Evolutionary conservation across 495 filamentous ascomycete genomes (phyloP), one percentile per base, ranked within the genome.

Genomic region (Neurospora cerealis): DNA sequence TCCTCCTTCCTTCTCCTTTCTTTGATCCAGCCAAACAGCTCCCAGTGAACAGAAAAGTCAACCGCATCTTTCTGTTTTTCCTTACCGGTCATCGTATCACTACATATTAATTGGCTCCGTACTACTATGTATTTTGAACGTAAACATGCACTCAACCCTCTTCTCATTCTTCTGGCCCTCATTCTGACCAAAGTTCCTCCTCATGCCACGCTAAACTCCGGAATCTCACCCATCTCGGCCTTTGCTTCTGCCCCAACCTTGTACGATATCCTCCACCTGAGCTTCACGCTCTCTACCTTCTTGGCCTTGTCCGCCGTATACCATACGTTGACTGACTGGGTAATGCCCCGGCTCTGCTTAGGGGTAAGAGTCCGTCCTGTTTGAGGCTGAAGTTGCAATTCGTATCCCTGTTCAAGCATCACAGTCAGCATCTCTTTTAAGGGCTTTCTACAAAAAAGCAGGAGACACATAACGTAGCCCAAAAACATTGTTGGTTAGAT

Each of bases 251-350:
- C 84, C 2, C 88, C 93, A 4, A 96, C 79, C 78, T 87, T 89
- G 82, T 98, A 98, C 19, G 89, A 87, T 11, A 91, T 91, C 78
- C 93, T 92, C 93, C 94, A 99, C 75, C 96, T 85, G 81, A 99
- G 88, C 83, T 95, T 96, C 74, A 97, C 90, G 70, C 83, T 86
- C 69, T 89, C 89, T 4, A 93, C 95, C 77, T 93, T 91, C 46
- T 90, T 91, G 37, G 77, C 77, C 70, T 90, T 87, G 66, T 94
- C 88, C 3, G 93, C 93, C 8, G 84, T 77, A 48, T 82, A 81
- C 77, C 91, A 89, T 40, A 98, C 84, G 60, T 90, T 83, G 80
- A 97, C 95, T 19, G 90, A 86, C 83, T 99, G 96, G 37, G 89
- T 92, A 60, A 99, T 91, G 5, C 93, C 96, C 60, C 88, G 86